Evolutionary conservation across 305 asterid species (phyloP).

Genomic region (Lippia alba): DNA sequence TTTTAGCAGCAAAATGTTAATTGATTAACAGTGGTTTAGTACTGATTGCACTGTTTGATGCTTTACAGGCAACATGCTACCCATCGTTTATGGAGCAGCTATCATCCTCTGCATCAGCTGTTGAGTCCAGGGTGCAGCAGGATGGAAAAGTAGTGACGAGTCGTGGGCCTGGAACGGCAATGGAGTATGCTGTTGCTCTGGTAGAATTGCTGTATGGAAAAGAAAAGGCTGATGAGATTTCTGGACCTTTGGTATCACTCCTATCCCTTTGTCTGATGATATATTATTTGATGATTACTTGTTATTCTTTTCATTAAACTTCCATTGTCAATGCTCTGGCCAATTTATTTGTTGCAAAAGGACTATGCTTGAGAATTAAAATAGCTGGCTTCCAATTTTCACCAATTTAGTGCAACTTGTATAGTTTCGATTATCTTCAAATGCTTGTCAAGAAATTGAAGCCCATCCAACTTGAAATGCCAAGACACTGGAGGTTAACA

Average conservation of each 20-base stretch:
- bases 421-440: background rate
- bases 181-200: slow-evolving; percentile 86
- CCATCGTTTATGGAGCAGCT: slow-evolving; percentile 88
- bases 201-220: slow-evolving; percentile 82
- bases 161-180: slow-evolving; percentile 91
- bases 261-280: slow-evolving; percentile 12
- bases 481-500: background rate
- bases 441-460: slow-evolving; percentile 8
- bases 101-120: slow-evolving; percentile 66
- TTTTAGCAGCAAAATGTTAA: slow-evolving; percentile 14
- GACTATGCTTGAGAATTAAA: background rate
- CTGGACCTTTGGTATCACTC: slow-evolving; percentile 76
- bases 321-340: background rate
- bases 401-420: background rate
- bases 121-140: slow-evolving; percentile 83
- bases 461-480: background rate
- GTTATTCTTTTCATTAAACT: background rate
- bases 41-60: slow-evolving; percentile 30
- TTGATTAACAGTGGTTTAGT: background rate
- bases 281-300: slow-evolving; percentile 7
- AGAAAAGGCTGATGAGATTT: slow-evolving; percentile 81
- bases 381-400: background rate
- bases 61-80: slow-evolving; percentile 84
- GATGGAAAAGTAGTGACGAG: slow-evolving; percentile 92
- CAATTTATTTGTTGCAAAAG: background rate